phyloP scores from a whole-genome alignment of 495 filamentous ascomycete genomes.

The Apiosordaria backusii region DNA sequence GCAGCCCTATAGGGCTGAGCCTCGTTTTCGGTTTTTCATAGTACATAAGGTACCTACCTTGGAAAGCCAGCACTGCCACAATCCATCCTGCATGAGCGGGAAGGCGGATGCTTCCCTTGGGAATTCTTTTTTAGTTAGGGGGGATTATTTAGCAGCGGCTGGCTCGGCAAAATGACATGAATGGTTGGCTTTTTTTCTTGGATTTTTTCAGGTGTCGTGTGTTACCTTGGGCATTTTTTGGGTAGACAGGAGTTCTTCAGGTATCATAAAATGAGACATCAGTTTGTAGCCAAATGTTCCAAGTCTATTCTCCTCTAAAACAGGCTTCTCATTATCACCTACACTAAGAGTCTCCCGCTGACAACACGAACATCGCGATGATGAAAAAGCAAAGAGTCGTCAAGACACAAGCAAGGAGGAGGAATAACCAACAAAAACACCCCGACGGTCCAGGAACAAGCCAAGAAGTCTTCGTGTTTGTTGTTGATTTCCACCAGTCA shows the following conservation, averaged over 20 bases:
- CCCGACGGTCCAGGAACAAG: not conserved
- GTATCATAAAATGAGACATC: too few species aligned
- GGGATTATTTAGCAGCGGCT: not conserved
- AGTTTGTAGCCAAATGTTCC: too few species aligned
- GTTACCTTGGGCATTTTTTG: not conserved
- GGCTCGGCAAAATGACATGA: not conserved
- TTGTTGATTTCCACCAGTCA: not conserved
- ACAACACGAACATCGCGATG: not conserved
- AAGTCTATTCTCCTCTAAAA: slow-evolving; percentile 3
- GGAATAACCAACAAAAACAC: not conserved
- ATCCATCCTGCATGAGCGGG: slow-evolving; percentile 13
- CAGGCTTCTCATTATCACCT: slow-evolving; percentile 10
- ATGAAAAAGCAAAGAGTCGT: not conserved
- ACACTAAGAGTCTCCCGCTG: not conserved
- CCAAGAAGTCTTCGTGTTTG: not conserved
- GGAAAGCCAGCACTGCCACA: slow-evolving; percentile 18
- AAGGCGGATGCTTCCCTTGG: not conserved
- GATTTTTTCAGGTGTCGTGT: not conserved
- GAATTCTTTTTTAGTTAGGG: too few species aligned
- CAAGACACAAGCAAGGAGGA: not conserved
- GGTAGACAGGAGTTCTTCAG: not conserved
- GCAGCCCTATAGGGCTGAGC: not conserved
- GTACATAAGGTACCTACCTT: not conserved
- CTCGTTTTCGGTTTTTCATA: not conserved
- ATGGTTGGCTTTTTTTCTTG: not conserved